Base-by-base conservation (phyloP, 2,329 filamentous ascomycete genomes). In the Coniochaeta sp. region DNA sequence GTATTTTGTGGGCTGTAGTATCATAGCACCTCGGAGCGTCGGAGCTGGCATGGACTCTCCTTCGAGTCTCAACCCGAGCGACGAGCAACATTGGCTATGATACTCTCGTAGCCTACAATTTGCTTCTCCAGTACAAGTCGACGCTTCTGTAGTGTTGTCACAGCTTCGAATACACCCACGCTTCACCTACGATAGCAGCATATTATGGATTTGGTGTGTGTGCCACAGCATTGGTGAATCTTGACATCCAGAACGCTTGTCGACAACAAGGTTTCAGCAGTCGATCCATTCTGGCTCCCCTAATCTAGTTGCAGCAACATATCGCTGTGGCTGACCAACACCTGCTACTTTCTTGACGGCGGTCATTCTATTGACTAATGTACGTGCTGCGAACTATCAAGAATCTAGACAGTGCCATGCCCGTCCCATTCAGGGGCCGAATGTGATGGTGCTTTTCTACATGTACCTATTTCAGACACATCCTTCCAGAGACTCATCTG, bases 21-120 rank as follows among this genome's bases (percentile, higher is more conserved):
- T 52, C 22, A 50, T 50, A 55, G 57, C 28, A 24, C 22, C 28
- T 43, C 57, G 61, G 61, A 59, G 59, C 57, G 58, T 58, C 58
- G 55, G 38, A 40, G 3, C 14, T 43, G 28, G 14, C 59, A 40
- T 58, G 33, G 26, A 22, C 34, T 43, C 9, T 19, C 12, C 8
- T 22, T 7, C 9, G 43, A 17, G 43, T 6, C 22, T 24, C 2
- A 11, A 47, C 16, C 19, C 12, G 43, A 12, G n/a, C 43, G 14
- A 24, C 40, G 11, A 24, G 43, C 16, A 9, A 47, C 16, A 40
- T n/a, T 4, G 6, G 3, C 38, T n/a, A 40, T 40, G 38, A 12
- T 36, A n/a, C 11, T 17, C 4, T 40, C 38, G n/a, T 6, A 43
- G 38, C 43, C n/a, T 3, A 47, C 2, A 47, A 4, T n/a, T n/a